Percentiles rank a stretch among this genome's conserved stretches.
Evolutionary conservation across 805 yeast genomes (phyloP).

Genomic region (Saccharomyces jurei): DNA sequence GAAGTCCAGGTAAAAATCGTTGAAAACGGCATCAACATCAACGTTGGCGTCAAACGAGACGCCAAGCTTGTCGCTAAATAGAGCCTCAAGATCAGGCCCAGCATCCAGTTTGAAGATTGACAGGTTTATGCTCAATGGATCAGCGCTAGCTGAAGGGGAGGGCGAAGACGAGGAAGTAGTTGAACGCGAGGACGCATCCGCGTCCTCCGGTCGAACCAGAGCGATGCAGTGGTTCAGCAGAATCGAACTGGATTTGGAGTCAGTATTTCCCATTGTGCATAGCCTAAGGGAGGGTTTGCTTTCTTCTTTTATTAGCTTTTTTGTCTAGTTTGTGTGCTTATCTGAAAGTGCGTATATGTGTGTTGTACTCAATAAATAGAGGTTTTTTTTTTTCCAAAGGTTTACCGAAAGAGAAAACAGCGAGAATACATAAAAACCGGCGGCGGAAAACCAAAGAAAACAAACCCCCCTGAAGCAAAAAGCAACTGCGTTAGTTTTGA

Average conservation of each 20-base stretch:
- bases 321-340: background rate
- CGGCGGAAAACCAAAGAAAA: background rate
- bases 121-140: background rate
- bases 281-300: background rate
- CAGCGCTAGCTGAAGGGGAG: background rate
- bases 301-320: background rate
- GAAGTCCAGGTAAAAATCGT: slow-evolving; percentile 17
- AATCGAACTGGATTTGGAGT: slow-evolving; percentile 48
- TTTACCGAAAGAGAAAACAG: background rate
- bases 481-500: background rate
- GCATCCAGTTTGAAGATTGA: background rate
- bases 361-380: background rate
- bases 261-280: slow-evolving; percentile 59
- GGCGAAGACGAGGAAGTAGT: background rate
- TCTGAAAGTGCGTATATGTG: background rate
- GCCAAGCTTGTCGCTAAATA: background rate
- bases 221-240: slow-evolving; percentile 40
- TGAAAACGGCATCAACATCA: slow-evolving; percentile 19
- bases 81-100: background rate
- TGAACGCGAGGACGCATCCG: background rate
- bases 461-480: background rate
- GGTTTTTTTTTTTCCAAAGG: background rate
- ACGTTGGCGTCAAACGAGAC: background rate
- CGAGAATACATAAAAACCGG: background rate
- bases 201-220: slow-evolving; percentile 12